A percentile compares a stretch with the other conserved stretches of the same genome.
These are phyloP conservation scores for Penicillium brevicompactum DNA, from an alignment of 2,329 filamentous ascomycete species.

Conservation along the genomic window DNA sequence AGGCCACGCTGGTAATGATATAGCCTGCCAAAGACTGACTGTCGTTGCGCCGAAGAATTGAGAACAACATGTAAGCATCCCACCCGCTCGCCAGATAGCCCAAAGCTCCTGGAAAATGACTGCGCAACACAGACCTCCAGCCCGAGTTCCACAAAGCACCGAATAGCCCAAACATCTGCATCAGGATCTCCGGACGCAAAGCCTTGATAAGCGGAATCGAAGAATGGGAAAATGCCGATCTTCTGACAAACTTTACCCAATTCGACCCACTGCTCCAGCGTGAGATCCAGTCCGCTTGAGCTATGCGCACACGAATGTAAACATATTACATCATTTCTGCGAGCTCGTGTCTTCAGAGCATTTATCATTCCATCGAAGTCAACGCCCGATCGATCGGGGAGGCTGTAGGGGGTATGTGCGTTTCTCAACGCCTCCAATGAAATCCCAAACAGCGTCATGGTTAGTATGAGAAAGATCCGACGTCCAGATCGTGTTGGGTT, in stretches of 20 bases:
- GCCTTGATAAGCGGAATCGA: constrained; percentile 50
- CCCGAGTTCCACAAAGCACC: constrained; percentile 1
- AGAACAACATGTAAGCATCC: background rate
- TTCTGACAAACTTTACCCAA: constrained; percentile 72
- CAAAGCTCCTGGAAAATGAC: constrained; percentile 3
- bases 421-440: constrained; percentile 72
- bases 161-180: background rate
- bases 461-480: constrained; percentile 96
- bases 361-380: constrained; percentile 29
- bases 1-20: background rate
- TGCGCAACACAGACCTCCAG: constrained; percentile 1
- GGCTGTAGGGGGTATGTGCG: constrained; percentile 74
- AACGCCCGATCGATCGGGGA: constrained; percentile 13
- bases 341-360: background rate
- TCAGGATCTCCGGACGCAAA: constrained; percentile 3
- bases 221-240: constrained; percentile 91
- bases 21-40: background rate
- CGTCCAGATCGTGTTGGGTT: constrained; percentile 72
- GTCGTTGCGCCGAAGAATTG: background rate
- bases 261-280: constrained; percentile 81
- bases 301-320: constrained; percentile 87
- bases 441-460: constrained; percentile 86
- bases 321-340: constrained; percentile 64
- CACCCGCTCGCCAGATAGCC: constrained; percentile 2
- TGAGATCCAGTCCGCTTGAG: constrained; percentile 87